A percentile compares a stretch with the other conserved stretches of the same genome.
Conservation (phyloP, 2,329 filamentous ascomycete species). For the Orbilia ellipsospora region DNA sequence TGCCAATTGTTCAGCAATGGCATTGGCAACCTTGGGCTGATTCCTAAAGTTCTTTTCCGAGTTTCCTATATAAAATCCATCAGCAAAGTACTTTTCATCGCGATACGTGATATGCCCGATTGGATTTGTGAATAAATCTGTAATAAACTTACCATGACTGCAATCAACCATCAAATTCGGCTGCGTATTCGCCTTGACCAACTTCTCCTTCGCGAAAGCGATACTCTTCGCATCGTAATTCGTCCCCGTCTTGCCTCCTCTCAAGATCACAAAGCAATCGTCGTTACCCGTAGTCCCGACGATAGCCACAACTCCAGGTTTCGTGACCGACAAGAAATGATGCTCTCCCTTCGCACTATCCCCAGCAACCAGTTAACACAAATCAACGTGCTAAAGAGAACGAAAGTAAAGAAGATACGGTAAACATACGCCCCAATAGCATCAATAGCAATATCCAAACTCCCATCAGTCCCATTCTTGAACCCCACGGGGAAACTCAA, state of each 20-base stretch:
- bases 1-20: conserved; percentile 83
- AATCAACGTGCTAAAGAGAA: background rate
- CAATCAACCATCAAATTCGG: conserved; percentile 98
- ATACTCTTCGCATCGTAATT: conserved; percentile 93
- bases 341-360: conserved; percentile 66
- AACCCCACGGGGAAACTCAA: conserved; percentile 98
- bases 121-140: background rate
- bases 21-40: conserved; percentile 90
- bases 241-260: conserved; percentile 89
- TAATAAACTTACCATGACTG: conserved; percentile 78
- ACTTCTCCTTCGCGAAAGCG: conserved; percentile 78
- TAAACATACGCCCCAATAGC: conserved; percentile 78
- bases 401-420: conserved; percentile 59
- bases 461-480: conserved; percentile 99
- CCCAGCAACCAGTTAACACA: background rate
- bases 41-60: conserved; percentile 98
- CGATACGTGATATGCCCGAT: too few relatives aligned
- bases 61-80: conserved; percentile 72
- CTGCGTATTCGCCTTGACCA: conserved; percentile 84
- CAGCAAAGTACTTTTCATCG: background rate
- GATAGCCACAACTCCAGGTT: conserved; percentile 94
- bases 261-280: conserved; percentile 95
- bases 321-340: conserved; percentile 98
- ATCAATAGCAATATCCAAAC: conserved; percentile 89
- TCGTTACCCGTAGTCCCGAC: conserved; percentile 93